Evolutionary conservation across 2,329 filamentous ascomycete species (phyloP).

Genomic region (Sphaerostilbella broomeana): DNA sequence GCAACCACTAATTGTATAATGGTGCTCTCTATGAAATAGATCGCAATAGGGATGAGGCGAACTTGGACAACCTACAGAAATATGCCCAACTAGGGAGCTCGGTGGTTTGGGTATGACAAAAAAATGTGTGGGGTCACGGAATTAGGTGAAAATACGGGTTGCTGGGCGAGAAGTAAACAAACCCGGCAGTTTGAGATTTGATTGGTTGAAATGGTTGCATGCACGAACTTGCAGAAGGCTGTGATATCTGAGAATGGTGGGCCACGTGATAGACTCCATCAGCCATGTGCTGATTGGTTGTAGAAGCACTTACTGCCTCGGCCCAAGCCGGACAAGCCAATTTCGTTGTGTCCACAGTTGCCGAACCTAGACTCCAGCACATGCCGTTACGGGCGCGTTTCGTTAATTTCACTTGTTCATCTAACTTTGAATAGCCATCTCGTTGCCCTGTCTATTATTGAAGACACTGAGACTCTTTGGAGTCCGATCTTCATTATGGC

Average conservation of each 20-base stretch:
- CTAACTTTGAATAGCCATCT: background rate
- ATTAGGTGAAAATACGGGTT: slow-evolving; percentile 24
- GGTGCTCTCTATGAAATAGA: background rate
- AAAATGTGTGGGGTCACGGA: slow-evolving; percentile 5
- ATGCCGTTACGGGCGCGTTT: slow-evolving; percentile 17
- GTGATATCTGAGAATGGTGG: too few species aligned
- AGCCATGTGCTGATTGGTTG: too few species aligned
- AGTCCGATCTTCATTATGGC: slow-evolving; percentile 47
- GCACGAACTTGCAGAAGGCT: too few species aligned
- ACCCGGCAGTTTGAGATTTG: slow-evolving; percentile 15
- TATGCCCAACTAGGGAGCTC: slow-evolving; percentile 10
- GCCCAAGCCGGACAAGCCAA: slow-evolving; percentile 21
- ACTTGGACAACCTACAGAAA: background rate
- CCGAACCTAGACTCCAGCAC: slow-evolving; percentile 23
- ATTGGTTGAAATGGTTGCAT: too few species aligned
- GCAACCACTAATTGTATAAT: too few species aligned
- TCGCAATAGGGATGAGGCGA: background rate
- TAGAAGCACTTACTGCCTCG: too few species aligned
- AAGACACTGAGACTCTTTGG: slow-evolving; percentile 21
- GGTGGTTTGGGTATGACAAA: slow-evolving; percentile 10
- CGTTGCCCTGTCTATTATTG: slow-evolving; percentile 12
- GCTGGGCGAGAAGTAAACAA: slow-evolving; percentile 39
- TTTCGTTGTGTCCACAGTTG: slow-evolving; percentile 13
- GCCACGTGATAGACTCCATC: too few species aligned
- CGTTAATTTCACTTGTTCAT: slow-evolving; percentile 18